Evolutionary conservation across 768 basidiomycete species (phyloP), one percentile per base, ranked within the genome.

Genomic region (Boletellus ananiceps): DNA sequence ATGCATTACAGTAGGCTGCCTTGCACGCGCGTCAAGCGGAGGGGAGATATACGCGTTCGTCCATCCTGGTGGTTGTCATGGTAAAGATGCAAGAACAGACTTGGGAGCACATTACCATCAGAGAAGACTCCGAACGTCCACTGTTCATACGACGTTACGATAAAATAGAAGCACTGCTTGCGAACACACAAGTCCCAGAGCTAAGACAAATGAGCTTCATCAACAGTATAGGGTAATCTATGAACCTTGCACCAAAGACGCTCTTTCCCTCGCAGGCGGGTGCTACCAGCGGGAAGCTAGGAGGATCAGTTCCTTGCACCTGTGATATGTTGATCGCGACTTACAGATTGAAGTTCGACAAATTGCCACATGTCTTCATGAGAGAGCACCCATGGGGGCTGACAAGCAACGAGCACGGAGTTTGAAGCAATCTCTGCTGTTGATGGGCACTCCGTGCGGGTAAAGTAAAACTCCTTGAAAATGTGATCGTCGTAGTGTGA

Each of bases 71-170:
- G 9, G 44, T 38, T 19, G 14, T 41, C 5, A 57, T 35, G 12
- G 52, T 16, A 46, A 46, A 19, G 25, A 41, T 39, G 8, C 3
- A 4, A 43, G 14, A 13, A 41, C 16, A 31, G 11, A 32, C 29
- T 37, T 8, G 19, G 12, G 35, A 4, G 23, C 34, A 49, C 36
- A 39, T 56, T 61, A 81, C 82, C 78, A 58, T 65, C 61, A n/a
- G 80, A 79, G 58, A 83, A 83, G 18, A 69, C 74, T 5, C 82
- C 82, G 56, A 83, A 83, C 6, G 77, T 68, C 82, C 82, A 84
- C 14, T 78, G 72, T 40, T 75, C 72, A 57, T 82, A 84, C 4
- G 77, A 78, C 6, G 81, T 82, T 44, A 84, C 57, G 14, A 82
- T 73, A 45, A 83, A 84, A 71, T 76, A 81, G 25, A 70, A 76